Base-by-base conservation (phyloP, 2,329 filamentous ascomycete species). In the Orbilia brochopaga region DNA sequence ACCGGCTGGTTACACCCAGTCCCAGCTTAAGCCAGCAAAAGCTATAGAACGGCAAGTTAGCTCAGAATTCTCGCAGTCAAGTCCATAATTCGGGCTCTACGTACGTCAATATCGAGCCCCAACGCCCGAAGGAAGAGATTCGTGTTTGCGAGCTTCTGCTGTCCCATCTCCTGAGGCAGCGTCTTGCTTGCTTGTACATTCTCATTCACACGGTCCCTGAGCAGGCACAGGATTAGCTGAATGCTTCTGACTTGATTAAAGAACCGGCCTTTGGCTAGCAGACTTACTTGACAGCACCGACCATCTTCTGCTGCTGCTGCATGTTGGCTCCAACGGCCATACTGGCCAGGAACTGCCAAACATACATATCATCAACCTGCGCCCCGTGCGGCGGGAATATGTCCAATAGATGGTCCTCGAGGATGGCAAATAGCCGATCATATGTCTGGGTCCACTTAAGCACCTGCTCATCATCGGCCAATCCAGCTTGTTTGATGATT, bases 51-150 rank as follows among this genome's bases (percentile, higher is more conserved):
- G 11, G n/a, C 19, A 27, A 37, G 21, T 62, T 30, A 69, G 65
- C 13, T 62, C 27, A 24, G 21, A 13, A 19, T 6, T 37, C 3
- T 8, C 17, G 50, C 2, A 32, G 7, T 40, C 10, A 10, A 19
- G 23, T 17, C 17, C 24, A 52, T 10, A 10, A 7, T n/a, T 3
- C 21, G 17, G n/a, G 11, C 23, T 10, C 58, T 75, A 51, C 65
- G 48, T 58, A 70, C 66, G 42, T 97, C 94, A 56, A 99, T 94
- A 82, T 99, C 94, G 78, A 99, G 84, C n/a, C 94, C 94, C 80
- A 99, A 97, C 63, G 93, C 94, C 78, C 92, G 89, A 92, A 99
- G 97, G 80, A 99, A 99, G 63, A 99, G 82, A 79, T 99, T 99
- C 75, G 99, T 94, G 78, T 96, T 96, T 67, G 89, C 88, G 66